Percentiles rank a stretch among this genome's conserved stretches.
These are phyloP conservation scores for Keithomyces neogunnii DNA, from an alignment of 2,329 filamentous ascomycete species.

Conservation along the genomic window DNA sequence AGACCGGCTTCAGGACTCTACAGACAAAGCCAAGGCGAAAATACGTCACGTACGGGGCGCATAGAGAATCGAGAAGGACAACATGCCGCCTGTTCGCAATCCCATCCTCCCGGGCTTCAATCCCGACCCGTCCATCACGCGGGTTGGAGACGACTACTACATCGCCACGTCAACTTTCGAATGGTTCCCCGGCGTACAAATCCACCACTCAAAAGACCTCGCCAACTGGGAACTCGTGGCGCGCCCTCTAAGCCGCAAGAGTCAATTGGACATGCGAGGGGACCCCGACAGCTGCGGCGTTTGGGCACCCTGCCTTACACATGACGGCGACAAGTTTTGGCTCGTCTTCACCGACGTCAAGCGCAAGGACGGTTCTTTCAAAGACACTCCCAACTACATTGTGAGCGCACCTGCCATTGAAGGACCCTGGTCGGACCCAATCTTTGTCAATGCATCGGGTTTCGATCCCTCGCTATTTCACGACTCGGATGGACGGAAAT, in stretches of 20 bases:
- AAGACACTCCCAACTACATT: constrained; percentile 57
- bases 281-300: constrained; percentile 51
- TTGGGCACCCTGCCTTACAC: constrained; percentile 57
- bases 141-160: constrained; percentile 45
- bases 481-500: constrained; percentile 46
- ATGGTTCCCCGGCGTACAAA: constrained; percentile 47
- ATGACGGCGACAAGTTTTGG: constrained; percentile 53
- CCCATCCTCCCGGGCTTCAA: constrained; percentile 50
- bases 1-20: background rate
- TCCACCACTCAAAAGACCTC: constrained; percentile 44
- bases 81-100: constrained; percentile 41
- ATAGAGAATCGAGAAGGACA: constrained; percentile 1
- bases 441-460: constrained; percentile 51
- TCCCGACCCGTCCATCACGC: constrained; percentile 44
- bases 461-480: constrained; percentile 56
- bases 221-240: constrained; percentile 42
- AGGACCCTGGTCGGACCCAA: constrained; percentile 54
- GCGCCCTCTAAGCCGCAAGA: constrained; percentile 39
- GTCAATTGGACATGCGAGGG: constrained; percentile 49
- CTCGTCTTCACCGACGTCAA: constrained; percentile 60
- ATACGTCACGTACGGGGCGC: no score
- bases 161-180: constrained; percentile 49
- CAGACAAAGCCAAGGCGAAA: no score
- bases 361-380: constrained; percentile 58
- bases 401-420: constrained; percentile 53